Evolutionary conservation across 768 basidiomycete genomes (phyloP).

Genomic region (Xanthoconium stramineum): DNA sequence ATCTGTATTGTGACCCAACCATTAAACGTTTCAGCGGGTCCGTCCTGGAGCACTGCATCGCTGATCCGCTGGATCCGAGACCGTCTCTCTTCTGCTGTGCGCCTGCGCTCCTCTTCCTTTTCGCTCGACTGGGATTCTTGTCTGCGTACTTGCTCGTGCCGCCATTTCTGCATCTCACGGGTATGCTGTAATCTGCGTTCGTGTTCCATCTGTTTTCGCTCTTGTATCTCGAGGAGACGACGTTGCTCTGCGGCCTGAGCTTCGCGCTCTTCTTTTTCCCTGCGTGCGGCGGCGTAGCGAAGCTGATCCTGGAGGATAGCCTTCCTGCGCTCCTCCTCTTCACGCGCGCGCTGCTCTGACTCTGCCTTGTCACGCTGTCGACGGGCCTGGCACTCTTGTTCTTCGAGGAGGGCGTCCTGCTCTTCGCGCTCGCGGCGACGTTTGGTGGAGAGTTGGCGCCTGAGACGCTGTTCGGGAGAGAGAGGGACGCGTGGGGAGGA

Average conservation of each 20-base stretch:
- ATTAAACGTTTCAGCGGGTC: constrained; percentile 36
- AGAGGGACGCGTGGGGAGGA: constrained; percentile 10
- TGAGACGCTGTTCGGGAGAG: constrained; percentile 28
- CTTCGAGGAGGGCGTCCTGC: constrained; percentile 40
- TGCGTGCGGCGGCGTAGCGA: constrained; percentile 34
- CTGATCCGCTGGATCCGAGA: constrained; percentile 46
- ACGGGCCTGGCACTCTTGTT: constrained; percentile 40
- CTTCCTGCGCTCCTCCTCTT: constrained; percentile 40
- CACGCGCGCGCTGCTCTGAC: constrained; percentile 29
- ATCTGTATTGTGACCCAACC: constrained; percentile 67
- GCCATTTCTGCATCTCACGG: constrained; percentile 50
- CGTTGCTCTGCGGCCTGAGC: constrained; percentile 46
- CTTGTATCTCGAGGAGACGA: constrained; percentile 42
- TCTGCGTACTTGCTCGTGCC: constrained; percentile 44
- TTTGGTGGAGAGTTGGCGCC: constrained; percentile 18
- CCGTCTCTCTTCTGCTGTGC: constrained; percentile 36
- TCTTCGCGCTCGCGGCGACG: constrained; percentile 37
- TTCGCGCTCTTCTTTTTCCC: constrained; percentile 37
- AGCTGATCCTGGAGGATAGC: constrained; percentile 44
- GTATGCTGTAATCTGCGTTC: constrained; percentile 51
- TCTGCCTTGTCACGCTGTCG: constrained; percentile 18
- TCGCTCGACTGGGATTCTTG: constrained; percentile 44
- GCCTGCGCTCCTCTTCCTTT: constrained; percentile 40
- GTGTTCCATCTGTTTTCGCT: constrained; percentile 44
- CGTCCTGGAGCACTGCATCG: constrained; percentile 42